Evolutionary conservation across 208 protist genomes (phyloP), one percentile per base, ranked within the genome.

Genomic region (Leishmania lainsoni): DNA sequence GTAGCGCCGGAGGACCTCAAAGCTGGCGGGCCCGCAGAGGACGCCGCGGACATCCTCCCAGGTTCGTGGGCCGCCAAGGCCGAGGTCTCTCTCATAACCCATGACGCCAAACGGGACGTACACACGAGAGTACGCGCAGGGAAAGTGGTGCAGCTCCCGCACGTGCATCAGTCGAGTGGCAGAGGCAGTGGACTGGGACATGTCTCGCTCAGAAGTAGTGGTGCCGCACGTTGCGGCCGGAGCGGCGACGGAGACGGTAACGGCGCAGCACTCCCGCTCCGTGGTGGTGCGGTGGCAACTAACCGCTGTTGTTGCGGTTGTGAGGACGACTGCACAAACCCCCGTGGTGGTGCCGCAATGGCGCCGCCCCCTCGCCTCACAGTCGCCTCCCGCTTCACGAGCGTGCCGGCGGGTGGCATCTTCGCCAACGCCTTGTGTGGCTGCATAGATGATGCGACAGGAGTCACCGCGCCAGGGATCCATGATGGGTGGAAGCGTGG

Each of bases 71-170:
- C 88, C 86, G 39, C 83, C 86, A 29, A 83, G 26, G 59, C 80
- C 84, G 58, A 79, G 76, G 59, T 88, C 86, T 5, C 16, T n/a
- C 80, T 92, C 85, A 78, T 75, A 73, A 4, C 89, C 89, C 65
- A 96, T 69, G 45, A 91, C 86, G 16, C 86, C 87, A 26, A 78
- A 84, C 2, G 93, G 93, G 54, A 83, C 81, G 59, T 92, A 84
- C 4, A 91, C 54, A 48, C 87, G 79, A 4, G 83, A 83, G 69
- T 87, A 65, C 26, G 78, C 29, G 42, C 92, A 83, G 0, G 88
- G 88, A 68, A 96, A 91, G 81, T 92, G 90, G 58, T 94, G 88
- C 8, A 86, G 75, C 81, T 93, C 89, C 49, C 81, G 76, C 49
- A 91, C 82, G 42, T 79, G 84, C 73, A 84, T 76, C 32, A n/a